These are phyloP conservation scores for Phyllosticta paracitricarpa DNA, from an alignment of 2,329 filamentous ascomycete genomes.

Conservation along the genomic window DNA sequence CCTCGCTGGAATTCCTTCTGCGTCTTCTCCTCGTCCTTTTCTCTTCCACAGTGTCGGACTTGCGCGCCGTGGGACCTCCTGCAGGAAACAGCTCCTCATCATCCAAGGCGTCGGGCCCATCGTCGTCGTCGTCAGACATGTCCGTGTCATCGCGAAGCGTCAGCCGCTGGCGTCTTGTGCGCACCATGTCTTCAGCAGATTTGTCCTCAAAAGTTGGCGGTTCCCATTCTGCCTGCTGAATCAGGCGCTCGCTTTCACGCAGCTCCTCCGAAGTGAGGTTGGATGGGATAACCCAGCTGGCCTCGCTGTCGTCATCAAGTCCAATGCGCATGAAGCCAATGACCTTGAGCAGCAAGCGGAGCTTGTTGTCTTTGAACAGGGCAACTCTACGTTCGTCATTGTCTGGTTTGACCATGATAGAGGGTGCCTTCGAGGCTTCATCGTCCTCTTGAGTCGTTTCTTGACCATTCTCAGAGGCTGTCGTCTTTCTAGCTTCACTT, in stretches of 20 bases:
- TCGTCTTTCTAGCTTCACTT: conserved; percentile 47
- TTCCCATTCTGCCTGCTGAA: conserved; percentile 68
- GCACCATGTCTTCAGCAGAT: conserved; percentile 68
- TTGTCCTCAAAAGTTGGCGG: conserved; percentile 62
- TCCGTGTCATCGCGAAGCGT: conserved; percentile 28
- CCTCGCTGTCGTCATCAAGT: conserved; percentile 62
- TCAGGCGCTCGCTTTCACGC: conserved; percentile 57
- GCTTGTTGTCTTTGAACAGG: conserved; percentile 80
- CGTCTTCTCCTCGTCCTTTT: conserved; percentile 53
- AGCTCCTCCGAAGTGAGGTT: conserved; percentile 55
- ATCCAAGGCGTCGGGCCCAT: conserved; percentile 54
- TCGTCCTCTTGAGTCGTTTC: conserved; percentile 7
- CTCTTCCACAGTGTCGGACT: conserved; percentile 44
- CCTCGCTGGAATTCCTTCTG: conserved; percentile 34
- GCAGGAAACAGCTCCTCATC: conserved; percentile 55
- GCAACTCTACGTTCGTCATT: conserved; percentile 58
- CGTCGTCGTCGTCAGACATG: conserved; percentile 42
- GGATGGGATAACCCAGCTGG: conserved; percentile 68
- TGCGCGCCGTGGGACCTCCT: conserved; percentile 53
- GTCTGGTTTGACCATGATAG: conserved; percentile 46
- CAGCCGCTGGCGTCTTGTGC: conserved; percentile 48
- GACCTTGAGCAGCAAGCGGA: conserved; percentile 74
- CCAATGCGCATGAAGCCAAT: conserved; percentile 58
- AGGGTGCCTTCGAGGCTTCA: conserved; percentile 33
- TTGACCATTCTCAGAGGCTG: neutral